phyloP scores from a whole-genome alignment of 345 rosid species.

The Angophora floribunda region DNA sequence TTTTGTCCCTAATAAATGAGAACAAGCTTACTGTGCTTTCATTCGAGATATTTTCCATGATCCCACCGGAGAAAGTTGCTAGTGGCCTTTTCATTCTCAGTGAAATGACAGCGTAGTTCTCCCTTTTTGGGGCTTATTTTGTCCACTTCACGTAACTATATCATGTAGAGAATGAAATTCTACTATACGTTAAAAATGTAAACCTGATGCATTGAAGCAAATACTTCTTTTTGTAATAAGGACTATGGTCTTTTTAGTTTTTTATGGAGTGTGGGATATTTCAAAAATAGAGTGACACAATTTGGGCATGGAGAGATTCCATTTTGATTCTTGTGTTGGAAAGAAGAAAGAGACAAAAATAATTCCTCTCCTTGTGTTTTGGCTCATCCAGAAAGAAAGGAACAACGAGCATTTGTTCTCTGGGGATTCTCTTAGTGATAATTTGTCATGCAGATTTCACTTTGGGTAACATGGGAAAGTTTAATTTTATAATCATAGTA shows the following conservation, averaged over 20 bases:
- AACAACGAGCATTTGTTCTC: neutral
- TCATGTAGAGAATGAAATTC: neutral
- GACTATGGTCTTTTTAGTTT: neutral
- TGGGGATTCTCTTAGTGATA: neutral
- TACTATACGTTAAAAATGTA: neutral
- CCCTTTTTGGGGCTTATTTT: neutral
- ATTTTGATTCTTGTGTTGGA: neutral
- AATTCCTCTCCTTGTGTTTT: neutral
- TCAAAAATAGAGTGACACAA: neutral
- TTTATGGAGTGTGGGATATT: neutral
- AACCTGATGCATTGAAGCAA: neutral
- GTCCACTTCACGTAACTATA: neutral
- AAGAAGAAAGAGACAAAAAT: neutral
- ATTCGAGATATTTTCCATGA: neutral
- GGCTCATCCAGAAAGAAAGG: neutral
- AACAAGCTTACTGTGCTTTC: accelerated
- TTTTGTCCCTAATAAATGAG: neutral
- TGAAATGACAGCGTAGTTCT: neutral
- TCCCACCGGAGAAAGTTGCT: neutral
- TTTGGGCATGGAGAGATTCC: neutral
- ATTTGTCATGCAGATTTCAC: neutral
- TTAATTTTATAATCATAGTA: neutral
- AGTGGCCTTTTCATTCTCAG: neutral
- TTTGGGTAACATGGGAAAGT: neutral
- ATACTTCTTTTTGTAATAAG: neutral